Percentiles rank a stretch among this genome's conserved stretches.
These are phyloP conservation scores for Fusarium sp. DNA, from an alignment of 2,329 filamentous ascomycete species.

Conservation along the genomic window DNA sequence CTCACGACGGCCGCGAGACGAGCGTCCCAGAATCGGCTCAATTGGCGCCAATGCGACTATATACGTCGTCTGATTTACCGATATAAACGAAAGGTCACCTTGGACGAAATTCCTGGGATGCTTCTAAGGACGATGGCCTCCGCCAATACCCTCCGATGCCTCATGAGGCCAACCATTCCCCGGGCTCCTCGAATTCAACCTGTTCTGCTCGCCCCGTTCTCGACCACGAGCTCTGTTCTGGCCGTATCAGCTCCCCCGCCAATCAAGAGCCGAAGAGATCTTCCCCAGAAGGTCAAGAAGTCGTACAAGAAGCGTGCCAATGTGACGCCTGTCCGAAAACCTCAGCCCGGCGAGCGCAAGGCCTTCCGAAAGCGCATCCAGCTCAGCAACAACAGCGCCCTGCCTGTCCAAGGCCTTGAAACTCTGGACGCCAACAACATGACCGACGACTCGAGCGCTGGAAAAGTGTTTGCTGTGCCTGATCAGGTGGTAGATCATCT, in stretches of 20 bases:
- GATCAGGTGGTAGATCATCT: slow-evolving; percentile 80
- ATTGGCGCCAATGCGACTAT: slow-evolving; percentile 50
- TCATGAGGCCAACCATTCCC: slow-evolving; percentile 54
- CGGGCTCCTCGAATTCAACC: slow-evolving; percentile 52
- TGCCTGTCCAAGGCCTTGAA: slow-evolving; percentile 77
- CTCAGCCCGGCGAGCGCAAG: slow-evolving; percentile 83
- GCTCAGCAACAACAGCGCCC: slow-evolving; percentile 92
- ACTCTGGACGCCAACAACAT: slow-evolving; percentile 69
- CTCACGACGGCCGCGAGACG: slow-evolving; percentile 42
- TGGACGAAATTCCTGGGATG: not conserved
- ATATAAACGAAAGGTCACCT: slow-evolving; percentile 17
- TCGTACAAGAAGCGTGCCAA: slow-evolving; percentile 66
- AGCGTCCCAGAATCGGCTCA: slow-evolving; percentile 45
- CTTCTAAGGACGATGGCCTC: slow-evolving; percentile 53
- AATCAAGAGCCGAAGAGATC: slow-evolving; percentile 53
- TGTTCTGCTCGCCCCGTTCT: slow-evolving; percentile 57
- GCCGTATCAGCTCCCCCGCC: slow-evolving; percentile 49
- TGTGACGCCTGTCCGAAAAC: slow-evolving; percentile 64
- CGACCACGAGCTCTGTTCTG: slow-evolving; percentile 50
- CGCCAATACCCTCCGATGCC: slow-evolving; percentile 58
- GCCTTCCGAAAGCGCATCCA: slow-evolving; percentile 89
- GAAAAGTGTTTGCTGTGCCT: slow-evolving; percentile 77
- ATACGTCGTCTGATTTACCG: slow-evolving; percentile 12
- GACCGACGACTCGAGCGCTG: slow-evolving; percentile 66
- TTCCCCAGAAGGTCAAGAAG: slow-evolving; percentile 57